Percentiles rank a stretch among this genome's conserved stretches.
Evolutionary conservation across 2,329 filamentous ascomycete species (phyloP).

Genomic region (Alternaria sp.): DNA sequence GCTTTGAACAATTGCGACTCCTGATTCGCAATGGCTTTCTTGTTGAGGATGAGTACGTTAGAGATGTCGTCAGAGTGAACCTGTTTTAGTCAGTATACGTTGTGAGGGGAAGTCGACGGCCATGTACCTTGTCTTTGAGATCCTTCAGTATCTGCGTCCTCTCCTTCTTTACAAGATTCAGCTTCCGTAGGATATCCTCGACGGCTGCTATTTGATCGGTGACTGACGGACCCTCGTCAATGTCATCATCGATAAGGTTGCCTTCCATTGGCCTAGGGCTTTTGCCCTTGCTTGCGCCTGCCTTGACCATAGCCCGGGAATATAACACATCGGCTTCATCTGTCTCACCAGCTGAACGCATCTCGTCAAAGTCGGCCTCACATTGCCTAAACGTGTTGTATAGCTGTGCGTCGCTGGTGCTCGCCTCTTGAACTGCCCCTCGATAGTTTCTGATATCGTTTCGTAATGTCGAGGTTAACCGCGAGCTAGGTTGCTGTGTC

Average conservation of each 20-base stretch:
- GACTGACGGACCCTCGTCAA: conserved; percentile 80
- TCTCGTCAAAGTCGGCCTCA: conserved; percentile 89
- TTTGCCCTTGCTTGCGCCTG: conserved; percentile 68
- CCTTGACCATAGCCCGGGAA: conserved; percentile 82
- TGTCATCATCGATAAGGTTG: conserved; percentile 89
- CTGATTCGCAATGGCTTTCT: conserved; percentile 91
- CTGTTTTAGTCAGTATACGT: conserved; percentile 54
- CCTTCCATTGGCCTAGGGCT: conserved; percentile 69
- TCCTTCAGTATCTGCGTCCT: conserved; percentile 92
- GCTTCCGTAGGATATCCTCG: conserved; percentile 87
- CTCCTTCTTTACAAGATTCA: conserved; percentile 92
- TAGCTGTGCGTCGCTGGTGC: conserved; percentile 82
- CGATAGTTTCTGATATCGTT: conserved; percentile 87
- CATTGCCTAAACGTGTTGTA: conserved; percentile 84
- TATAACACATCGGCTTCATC: conserved; percentile 90
- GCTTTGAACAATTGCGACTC: conserved; percentile 92
- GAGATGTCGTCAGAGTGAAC: conserved; percentile 97
- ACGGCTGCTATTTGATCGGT: conserved; percentile 87
- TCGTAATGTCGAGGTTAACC: conserved; percentile 84
- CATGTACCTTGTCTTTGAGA: conserved; percentile 88
- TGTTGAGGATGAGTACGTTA: conserved; percentile 95
- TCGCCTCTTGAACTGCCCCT: conserved; percentile 87
- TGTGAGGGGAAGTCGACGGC: background rate
- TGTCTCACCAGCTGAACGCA: conserved; percentile 85
- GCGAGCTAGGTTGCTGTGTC: conserved; percentile 94